A percentile compares a stretch with the other conserved stretches of the same genome.
Conservation (phyloP, 345 rosid genomes). For the Salix caprea region DNA sequence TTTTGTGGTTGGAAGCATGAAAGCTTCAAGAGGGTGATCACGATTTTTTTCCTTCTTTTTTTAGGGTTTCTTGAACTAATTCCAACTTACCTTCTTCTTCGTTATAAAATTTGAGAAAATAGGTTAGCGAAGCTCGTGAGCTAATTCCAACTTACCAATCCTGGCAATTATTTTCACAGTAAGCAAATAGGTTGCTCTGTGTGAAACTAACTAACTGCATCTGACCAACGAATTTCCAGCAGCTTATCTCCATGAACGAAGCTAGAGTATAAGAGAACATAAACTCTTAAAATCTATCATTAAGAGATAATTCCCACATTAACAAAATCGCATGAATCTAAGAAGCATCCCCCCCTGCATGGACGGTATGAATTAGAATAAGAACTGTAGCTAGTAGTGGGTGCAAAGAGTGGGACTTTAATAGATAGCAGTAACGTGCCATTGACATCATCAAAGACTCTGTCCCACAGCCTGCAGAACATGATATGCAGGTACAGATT, state of each 20-base stretch:
- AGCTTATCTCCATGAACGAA: too few species aligned
- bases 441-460: not conserved
- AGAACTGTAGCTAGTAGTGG: too few species aligned
- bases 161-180: too few species aligned
- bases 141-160: too few species aligned
- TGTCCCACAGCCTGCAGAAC: not conserved
- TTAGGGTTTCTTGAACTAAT: not conserved
- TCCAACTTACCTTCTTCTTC: constrained; percentile 15
- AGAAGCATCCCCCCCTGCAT: not conserved
- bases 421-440: not conserved
- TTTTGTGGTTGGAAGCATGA: constrained; percentile 36
- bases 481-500: not conserved
- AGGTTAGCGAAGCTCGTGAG: not conserved
- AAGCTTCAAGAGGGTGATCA: constrained; percentile 7
- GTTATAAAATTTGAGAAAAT: not conserved
- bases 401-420: too few species aligned
- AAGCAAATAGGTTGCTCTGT: too few species aligned
- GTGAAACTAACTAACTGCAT: too few species aligned
- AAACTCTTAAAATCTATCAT: too few species aligned
- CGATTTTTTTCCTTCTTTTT: constrained; percentile 21
- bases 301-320: too few species aligned
- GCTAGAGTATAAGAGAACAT: too few species aligned
- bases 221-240: too few species aligned
- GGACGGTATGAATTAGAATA: not conserved
- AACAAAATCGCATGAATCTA: too few species aligned